These are phyloP conservation scores for Pseudisothecium myosuroides DNA, from an alignment of 225 moss, liverwort and hornwort genomes.

Conservation along the genomic window DNA sequence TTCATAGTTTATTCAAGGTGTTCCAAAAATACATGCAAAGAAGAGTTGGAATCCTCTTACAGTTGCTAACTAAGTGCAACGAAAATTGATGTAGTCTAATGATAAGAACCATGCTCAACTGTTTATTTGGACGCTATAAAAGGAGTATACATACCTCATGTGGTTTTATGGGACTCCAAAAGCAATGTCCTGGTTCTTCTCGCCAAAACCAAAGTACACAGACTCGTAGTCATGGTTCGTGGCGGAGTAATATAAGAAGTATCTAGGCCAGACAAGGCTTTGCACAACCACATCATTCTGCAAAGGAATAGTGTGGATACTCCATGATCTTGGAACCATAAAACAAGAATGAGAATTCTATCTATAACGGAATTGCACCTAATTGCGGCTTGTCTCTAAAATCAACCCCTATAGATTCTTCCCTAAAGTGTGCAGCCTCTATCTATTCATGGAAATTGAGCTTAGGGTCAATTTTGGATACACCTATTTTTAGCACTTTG, in stretches of 20 bases:
- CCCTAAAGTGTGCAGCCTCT: background rate
- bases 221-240: constrained; percentile 70
- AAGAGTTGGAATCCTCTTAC: background rate
- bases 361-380: background rate
- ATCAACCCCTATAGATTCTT: background rate
- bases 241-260: constrained; percentile 66
- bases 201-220: constrained; percentile 82
- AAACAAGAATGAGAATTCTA: background rate
- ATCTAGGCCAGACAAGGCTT: constrained; percentile 88
- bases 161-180: constrained; percentile 34
- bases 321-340: constrained; percentile 56
- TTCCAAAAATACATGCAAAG: background rate
- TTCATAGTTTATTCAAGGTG: background rate
- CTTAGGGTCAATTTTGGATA: background rate
- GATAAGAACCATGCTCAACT: background rate
- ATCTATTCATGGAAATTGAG: background rate
- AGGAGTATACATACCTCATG: background rate
- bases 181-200: constrained; percentile 79
- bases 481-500: background rate
- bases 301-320: constrained; percentile 52
- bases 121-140: background rate
- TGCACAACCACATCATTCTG: constrained; percentile 66
- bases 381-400: background rate
- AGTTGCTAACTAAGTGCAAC: background rate
- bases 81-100: background rate